Conservation (phyloP, 2,329 filamentous ascomycete species). For the Penicillium sp. region DNA sequence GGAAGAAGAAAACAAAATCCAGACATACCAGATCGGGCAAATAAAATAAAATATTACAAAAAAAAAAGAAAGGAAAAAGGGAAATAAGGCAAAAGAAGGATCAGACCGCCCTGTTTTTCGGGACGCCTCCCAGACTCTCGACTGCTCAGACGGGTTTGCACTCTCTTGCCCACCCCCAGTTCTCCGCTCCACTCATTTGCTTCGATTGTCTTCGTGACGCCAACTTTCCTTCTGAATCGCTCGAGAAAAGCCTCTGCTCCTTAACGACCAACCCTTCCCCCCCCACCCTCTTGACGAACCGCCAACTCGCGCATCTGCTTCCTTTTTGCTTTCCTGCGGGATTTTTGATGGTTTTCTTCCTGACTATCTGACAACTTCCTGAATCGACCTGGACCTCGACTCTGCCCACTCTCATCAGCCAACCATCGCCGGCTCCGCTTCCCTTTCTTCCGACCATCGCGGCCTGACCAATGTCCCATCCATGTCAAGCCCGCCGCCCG, state of each 20-base stretch:
- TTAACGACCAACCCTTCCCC: too few species aligned
- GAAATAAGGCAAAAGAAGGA: neutral
- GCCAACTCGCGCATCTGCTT: neutral
- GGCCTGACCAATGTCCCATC: slow-evolving; percentile 45
- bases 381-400: neutral
- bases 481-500: slow-evolving; percentile 46
- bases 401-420: neutral
- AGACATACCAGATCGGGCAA: too few species aligned
- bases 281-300: too few species aligned
- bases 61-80: neutral
- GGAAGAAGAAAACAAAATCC: too few species aligned
- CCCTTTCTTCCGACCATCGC: slow-evolving; percentile 22
- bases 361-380: slow-evolving; percentile 1
- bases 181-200: slow-evolving; percentile 10
- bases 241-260: neutral
- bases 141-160: neutral
- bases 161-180: slow-evolving; percentile 1
- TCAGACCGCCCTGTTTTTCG: slow-evolving; percentile 6
- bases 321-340: neutral
- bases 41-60: slow-evolving; percentile 2
- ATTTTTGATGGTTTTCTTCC: neutral
- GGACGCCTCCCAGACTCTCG: too few species aligned
- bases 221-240: slow-evolving; percentile 17
- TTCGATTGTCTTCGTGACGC: slow-evolving; percentile 19
- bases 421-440: slow-evolving; percentile 12